Evolutionary conservation across 2,329 filamentous ascomycete genomes (phyloP).

Genomic region (Coniella lustricola): DNA sequence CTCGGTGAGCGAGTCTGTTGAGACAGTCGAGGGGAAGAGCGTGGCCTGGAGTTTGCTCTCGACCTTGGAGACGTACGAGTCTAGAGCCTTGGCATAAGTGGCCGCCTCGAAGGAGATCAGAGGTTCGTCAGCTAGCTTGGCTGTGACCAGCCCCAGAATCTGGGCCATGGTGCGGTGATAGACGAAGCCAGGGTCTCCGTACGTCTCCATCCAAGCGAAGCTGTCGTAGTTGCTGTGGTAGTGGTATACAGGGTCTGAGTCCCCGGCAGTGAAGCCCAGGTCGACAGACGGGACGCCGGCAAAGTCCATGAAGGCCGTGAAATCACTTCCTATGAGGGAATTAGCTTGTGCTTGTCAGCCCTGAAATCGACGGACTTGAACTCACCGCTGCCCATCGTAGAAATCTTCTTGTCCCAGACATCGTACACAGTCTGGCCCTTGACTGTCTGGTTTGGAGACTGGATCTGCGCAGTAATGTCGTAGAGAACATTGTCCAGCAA

Average conservation of each 20-base stretch:
- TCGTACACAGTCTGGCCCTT: constrained; percentile 33
- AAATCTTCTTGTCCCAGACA: constrained; percentile 40
- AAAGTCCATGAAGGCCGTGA: constrained; percentile 61
- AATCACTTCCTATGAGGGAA: constrained; percentile 45
- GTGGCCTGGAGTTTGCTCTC: constrained; percentile 38
- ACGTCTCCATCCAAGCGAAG: constrained; percentile 76
- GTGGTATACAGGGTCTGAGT: constrained; percentile 54
- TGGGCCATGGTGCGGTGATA: constrained; percentile 64
- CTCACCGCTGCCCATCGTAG: constrained; percentile 48
- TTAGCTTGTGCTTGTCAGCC: not conserved
- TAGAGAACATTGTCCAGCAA: constrained; percentile 51
- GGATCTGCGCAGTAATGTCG: constrained; percentile 16
- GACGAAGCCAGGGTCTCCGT: constrained; percentile 59
- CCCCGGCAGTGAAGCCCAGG: constrained; percentile 41
- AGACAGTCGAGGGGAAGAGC: not conserved
- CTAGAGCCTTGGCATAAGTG: constrained; percentile 55
- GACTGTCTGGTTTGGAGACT: constrained; percentile 22
- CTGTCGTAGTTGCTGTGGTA: constrained; percentile 84
- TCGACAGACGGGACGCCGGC: constrained; percentile 40
- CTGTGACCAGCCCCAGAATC: constrained; percentile 54
- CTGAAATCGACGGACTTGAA: too few species aligned
- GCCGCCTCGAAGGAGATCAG: constrained; percentile 58
- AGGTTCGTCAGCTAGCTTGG: constrained; percentile 53
- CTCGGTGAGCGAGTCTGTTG: constrained; percentile 19
- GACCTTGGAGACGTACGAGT: constrained; percentile 43